Evolutionary conservation across 129 eudicot species (phyloP).

Genomic region (Centrapalus pauciflorus): DNA sequence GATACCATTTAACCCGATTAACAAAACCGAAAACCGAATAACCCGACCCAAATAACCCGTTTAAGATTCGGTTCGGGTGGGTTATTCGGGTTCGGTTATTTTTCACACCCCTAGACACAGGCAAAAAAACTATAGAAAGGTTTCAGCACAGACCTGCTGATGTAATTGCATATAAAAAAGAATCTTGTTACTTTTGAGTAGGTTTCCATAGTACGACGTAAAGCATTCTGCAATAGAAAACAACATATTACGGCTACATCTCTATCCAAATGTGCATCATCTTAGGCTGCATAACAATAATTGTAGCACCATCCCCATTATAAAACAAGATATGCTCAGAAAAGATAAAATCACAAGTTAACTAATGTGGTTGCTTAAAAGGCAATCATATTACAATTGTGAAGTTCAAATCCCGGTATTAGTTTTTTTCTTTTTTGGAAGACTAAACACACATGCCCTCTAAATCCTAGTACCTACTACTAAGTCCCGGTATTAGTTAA

Average conservation of each 20-base stretch:
- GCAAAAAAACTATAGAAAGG: background rate
- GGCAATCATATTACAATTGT: background rate
- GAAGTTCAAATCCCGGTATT: background rate
- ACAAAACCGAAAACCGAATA: too few relatives aligned
- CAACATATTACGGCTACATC: background rate
- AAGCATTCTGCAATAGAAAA: constrained; percentile 72
- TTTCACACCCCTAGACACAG: too few relatives aligned
- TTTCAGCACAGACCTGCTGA: constrained; percentile 65
- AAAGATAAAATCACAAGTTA: background rate
- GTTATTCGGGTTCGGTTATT: too few relatives aligned
- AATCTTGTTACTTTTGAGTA: constrained; percentile 95
- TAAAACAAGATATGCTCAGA: background rate
- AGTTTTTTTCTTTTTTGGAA: too few relatives aligned
- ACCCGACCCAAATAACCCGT: too few relatives aligned
- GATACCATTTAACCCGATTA: too few relatives aligned
- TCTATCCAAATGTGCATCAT: background rate
- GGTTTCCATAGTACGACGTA: constrained; percentile 98
- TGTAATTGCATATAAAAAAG: constrained; percentile 94
- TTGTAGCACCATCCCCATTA: background rate
- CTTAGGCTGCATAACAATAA: background rate
- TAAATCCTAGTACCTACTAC: too few relatives aligned
- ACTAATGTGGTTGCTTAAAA: background rate
- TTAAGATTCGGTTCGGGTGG: too few relatives aligned
- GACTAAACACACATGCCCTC: too few relatives aligned
- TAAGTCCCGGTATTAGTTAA: background rate